Percentiles rank a stretch among this genome's conserved stretches.
Conservation (phyloP, 371 early-diverging fungal species). For the Syncephalastrum contaminatum region DNA sequence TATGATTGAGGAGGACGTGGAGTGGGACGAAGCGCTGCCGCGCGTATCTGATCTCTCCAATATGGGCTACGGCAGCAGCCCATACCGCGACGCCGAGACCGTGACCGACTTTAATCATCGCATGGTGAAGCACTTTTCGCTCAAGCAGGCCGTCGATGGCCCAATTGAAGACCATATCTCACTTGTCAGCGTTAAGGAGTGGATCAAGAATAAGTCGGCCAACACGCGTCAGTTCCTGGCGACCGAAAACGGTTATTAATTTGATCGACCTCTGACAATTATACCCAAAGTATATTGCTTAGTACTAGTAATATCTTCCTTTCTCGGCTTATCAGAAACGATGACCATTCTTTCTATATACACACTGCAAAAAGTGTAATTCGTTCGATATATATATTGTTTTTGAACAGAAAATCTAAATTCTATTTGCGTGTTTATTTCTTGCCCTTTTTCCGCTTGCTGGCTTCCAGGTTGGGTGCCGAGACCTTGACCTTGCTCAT, state of each 20-base stretch:
- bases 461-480: slow-evolving; percentile 70
- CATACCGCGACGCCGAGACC: too few relatives aligned
- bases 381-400: neutral
- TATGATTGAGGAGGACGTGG: slow-evolving; percentile 17
- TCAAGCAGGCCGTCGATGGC: too few relatives aligned
- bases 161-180: slow-evolving; percentile 10
- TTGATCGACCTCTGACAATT: neutral
- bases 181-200: slow-evolving; percentile 16
- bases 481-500: slow-evolving; percentile 88
- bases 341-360: too few relatives aligned
- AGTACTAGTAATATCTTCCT: too few relatives aligned
- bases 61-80: too few relatives aligned
- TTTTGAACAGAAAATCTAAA: neutral
- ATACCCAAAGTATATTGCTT: too few relatives aligned
- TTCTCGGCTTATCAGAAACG: neutral
- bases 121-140: too few relatives aligned
- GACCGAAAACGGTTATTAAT: too few relatives aligned
- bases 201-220: slow-evolving; percentile 9
- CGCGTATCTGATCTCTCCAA: slow-evolving; percentile 1
- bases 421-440: slow-evolving; percentile 9
- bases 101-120: too few relatives aligned
- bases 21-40: slow-evolving; percentile 16
- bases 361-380: neutral
- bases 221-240: too few relatives aligned
- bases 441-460: slow-evolving; percentile 60